A percentile compares a stretch with the other conserved stretches of the same genome.
These are phyloP conservation scores for Fusarium heterosporum DNA, from an alignment of 2,329 filamentous ascomycete genomes.

Conservation along the genomic window DNA sequence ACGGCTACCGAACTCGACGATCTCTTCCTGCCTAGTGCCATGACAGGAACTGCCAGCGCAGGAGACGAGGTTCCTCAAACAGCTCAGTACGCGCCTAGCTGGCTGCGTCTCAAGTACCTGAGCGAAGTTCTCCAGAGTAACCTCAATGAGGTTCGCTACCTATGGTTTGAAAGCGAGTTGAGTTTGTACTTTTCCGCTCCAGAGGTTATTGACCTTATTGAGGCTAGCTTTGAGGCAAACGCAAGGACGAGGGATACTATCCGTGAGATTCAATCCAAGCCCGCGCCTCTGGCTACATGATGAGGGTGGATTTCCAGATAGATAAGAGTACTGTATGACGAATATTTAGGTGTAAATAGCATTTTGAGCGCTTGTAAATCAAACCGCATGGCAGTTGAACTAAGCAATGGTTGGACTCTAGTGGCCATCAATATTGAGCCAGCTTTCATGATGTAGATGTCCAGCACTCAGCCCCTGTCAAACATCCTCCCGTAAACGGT, in stretches of 20 bases:
- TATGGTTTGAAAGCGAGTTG: conserved; percentile 75
- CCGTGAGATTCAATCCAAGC: conserved; percentile 66
- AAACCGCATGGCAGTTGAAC: background rate
- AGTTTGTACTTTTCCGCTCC: conserved; percentile 71
- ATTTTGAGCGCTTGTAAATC: background rate
- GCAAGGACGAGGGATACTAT: conserved; percentile 68
- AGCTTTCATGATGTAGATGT: too few species aligned
- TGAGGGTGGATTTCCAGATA: background rate
- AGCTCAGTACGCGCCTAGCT: conserved; percentile 69
- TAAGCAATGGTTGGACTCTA: too few species aligned
- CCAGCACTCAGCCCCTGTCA: too few species aligned
- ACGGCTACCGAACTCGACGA: conserved; percentile 69
- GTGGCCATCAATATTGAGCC: background rate
- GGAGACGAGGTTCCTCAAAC: conserved; percentile 64
- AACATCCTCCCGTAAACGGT: too few species aligned
- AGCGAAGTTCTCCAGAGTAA: conserved; percentile 75
- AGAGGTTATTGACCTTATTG: conserved; percentile 72
- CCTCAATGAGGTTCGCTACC: conserved; percentile 69
- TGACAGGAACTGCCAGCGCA: conserved; percentile 42
- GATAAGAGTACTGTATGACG: background rate
- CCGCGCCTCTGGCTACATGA: conserved; percentile 53
- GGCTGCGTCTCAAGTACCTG: conserved; percentile 73
- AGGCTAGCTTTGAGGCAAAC: conserved; percentile 74
- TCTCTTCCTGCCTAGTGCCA: conserved; percentile 65
- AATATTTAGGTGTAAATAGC: background rate